phyloP scores from a whole-genome alignment of 345 rosid species.

The Dimocarpus longan region DNA sequence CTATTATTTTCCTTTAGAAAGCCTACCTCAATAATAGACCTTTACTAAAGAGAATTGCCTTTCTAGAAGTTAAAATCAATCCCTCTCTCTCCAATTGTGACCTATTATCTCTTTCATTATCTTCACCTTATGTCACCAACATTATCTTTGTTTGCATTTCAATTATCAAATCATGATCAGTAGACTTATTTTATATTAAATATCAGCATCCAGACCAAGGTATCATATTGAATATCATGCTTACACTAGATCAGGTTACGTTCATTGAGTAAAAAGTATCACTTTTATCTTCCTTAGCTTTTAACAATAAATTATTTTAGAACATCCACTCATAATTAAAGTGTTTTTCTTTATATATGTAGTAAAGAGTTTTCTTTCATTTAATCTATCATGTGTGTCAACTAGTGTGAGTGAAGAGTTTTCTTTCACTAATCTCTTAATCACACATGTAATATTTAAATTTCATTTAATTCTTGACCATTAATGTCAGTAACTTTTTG shows the following conservation, averaged over 20 bases:
- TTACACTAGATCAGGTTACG: not conserved
- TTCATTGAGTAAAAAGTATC: not conserved
- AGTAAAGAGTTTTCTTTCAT: too few relatives aligned
- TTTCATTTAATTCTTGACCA: too few relatives aligned
- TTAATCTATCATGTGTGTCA: too few relatives aligned
- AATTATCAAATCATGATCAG: slow-evolving; percentile 34
- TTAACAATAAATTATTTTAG: not conserved
- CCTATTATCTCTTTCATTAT: slow-evolving; percentile 27
- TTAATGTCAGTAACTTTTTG: too few relatives aligned
- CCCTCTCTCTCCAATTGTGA: not conserved
- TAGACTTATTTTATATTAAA: slow-evolving; percentile 12
- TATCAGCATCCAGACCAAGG: not conserved
- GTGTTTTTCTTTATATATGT: too few relatives aligned
- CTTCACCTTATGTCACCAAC: slow-evolving; percentile 23
- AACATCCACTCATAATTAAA: too few relatives aligned
- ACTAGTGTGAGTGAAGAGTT: too few relatives aligned
- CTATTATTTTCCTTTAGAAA: slow-evolving; percentile 18
- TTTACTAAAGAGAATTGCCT: slow-evolving; percentile 20
- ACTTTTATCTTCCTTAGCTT: not conserved
- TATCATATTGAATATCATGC: not conserved
- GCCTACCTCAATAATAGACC: slow-evolving; percentile 16
- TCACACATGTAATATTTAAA: too few relatives aligned
- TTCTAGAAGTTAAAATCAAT: slow-evolving; percentile 25
- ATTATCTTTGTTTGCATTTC: slow-evolving; percentile 28
- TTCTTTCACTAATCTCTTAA: too few relatives aligned